Base-by-base conservation (phyloP, 148 eudicot genomes). In the Vaccinium macrocarpon region DNA sequence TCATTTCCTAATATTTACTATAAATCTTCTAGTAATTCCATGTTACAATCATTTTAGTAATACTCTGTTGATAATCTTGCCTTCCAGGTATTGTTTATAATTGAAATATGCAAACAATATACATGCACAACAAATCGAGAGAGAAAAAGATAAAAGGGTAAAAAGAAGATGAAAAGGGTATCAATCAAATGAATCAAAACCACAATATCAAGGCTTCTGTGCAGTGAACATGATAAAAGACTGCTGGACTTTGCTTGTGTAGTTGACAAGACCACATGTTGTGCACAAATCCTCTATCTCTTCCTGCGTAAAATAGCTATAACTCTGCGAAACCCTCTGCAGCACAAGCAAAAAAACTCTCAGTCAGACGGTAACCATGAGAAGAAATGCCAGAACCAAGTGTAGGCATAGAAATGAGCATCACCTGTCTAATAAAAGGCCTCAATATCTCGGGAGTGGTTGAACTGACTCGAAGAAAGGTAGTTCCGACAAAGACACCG, bases 141-240 rank as follows among this genome's bases (percentile, higher is more conserved):
- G 23, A 80, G 46, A 48, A 38, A 71, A 12, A 29, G 53, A 23
- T 25, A 10, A 46, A 16, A 81, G 8, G 49, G 46, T 38, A n/a
- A 25, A 27, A 66, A 9, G 72, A 62, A 50, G 72, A 81, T 46
- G 66, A 62, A 75, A 81, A 85, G 52, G 52, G 52, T 81, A 75
- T 21, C 59, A 73, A 75, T 21, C 59, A 73, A 73, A 55, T 21
- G 55, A 75, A 70, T 81, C 35, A 80, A 72, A 62, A 55, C 81
- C 70, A 68, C 27, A 61, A 55, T 32, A n/a, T 78, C 91, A 94
- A 71, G 93, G 93, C 89, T 92, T 94, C 86, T 91, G 94, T 62
- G 95, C 97, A 84, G 94, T 91, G 86, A 94, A 94, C 92, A 94
- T 92, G 77, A 93, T 93, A 87, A 95, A 95, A 64, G 98, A 90